Base-by-base conservation (phyloP, 2,329 filamentous ascomycete species). In the Colletotrichum endophyticum region DNA sequence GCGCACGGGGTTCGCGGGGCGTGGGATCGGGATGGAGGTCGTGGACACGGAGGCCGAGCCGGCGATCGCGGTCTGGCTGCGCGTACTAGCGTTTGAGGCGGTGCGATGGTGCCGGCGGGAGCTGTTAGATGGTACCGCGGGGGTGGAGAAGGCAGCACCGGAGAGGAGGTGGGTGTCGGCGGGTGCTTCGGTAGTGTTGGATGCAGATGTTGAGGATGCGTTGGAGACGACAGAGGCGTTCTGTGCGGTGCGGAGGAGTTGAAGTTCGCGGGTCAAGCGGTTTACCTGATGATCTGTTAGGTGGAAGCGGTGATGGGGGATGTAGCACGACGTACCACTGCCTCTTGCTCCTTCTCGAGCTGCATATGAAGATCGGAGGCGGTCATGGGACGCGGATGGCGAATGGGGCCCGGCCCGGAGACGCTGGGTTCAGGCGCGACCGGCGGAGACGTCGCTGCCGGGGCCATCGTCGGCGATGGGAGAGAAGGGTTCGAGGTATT, bases 271-370 rank as follows among this genome's bases (percentile, higher is more conserved):
- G 1, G 95, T 98, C 36, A 99, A 90, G 39, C 96, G 95, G 86
- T 99, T 99, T 77, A 98, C 95, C 95, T 96, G 19, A 36, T 8
- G 66, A 79, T 70, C 79, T 16, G 71, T 68, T 68, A 73, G 8
- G 22, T 57, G 32, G 13, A 3, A 16, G 8, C 22, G 8, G 13
- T 30, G 25, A n/a, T 25, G 25, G 12, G 5, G 12, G 6, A n/a
- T 8, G 59, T 30, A 22, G 68, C 19, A 4, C 15, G 15, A 87
- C 92, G 78, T 89, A 97, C 96, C 81, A 98, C 94, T 44, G 96
- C 95, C 85, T 99, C 96, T 81, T 99, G 96, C 83, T 99, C 96
- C 85, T 98, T 97, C 85, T 99, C 96, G 30, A 98, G 89, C 86
- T 98, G 92, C 76, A 95, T 89, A 84, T 98, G 96, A 77, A 99